phyloP scores from a whole-genome alignment of 2,329 filamentous ascomycete species.

The Didymella arachidicola region DNA sequence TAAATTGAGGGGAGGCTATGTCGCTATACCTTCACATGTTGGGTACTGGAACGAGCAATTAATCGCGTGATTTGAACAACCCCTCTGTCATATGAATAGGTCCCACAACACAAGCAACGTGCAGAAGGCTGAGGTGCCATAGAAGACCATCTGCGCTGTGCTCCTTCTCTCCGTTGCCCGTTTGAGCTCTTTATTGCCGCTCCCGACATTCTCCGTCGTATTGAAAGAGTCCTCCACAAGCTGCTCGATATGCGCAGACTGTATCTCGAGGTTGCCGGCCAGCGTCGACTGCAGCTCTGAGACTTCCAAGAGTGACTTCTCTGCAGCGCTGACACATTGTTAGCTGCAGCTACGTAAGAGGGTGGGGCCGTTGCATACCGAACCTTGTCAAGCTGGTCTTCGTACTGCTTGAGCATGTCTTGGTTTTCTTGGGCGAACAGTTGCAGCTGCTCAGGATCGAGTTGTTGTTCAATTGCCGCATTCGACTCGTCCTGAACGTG shows the following conservation, averaged over 20 bases:
- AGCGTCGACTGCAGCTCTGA: conserved; percentile 90
- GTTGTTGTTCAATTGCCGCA: conserved; percentile 60
- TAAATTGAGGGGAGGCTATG: conserved; percentile 17
- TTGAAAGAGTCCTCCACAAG: conserved; percentile 82
- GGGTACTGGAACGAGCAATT: conserved; percentile 16
- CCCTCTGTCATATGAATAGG: conserved; percentile 52
- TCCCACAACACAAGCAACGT: conserved; percentile 59
- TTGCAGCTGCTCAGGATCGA: conserved; percentile 86
- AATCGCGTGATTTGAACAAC: not conserved
- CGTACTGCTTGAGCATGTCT: conserved; percentile 90
- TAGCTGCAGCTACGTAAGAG: conserved; percentile 17
- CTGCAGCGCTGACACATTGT: conserved; percentile 70
- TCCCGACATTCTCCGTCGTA: conserved; percentile 85
- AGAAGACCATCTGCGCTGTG: conserved; percentile 60
- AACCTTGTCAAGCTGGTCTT: conserved; percentile 92
- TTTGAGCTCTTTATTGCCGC: conserved; percentile 90
- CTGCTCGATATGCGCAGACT: conserved; percentile 88
- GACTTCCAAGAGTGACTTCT: conserved; percentile 91
- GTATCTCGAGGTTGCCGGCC: conserved; percentile 82
- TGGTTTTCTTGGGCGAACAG: conserved; percentile 94
- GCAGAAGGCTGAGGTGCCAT: conserved; percentile 56
- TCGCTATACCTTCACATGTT: conserved; percentile 23
- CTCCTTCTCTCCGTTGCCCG: conserved; percentile 69
- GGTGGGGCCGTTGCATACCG: conserved; percentile 66
- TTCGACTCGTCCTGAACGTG: conserved; percentile 34